phyloP scores from a whole-genome alignment of 371 early-diverging fungal genomes.

The Smittium culicis region DNA sequence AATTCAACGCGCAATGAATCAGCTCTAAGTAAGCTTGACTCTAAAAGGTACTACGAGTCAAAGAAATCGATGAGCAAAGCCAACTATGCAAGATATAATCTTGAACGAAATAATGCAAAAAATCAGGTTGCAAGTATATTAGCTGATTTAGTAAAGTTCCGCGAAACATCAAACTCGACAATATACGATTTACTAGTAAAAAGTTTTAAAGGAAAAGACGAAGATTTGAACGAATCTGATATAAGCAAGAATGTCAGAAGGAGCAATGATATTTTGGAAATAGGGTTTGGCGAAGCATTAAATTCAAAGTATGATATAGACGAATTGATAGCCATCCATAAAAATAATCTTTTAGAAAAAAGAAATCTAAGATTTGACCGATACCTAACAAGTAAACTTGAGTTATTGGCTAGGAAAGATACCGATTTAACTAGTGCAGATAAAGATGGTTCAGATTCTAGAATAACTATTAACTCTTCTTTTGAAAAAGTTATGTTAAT shows the following conservation, averaged over 20 bases:
- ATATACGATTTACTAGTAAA: neutral
- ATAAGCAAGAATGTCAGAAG: neutral
- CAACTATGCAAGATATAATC: neutral
- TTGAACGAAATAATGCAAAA: neutral
- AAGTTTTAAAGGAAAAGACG: neutral
- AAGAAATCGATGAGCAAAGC: neutral
- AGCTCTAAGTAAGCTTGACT: neutral
- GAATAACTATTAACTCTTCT: neutral
- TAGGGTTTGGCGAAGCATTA: neutral
- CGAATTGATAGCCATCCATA: neutral
- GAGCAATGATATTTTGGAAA: neutral
- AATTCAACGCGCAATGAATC: neutral
- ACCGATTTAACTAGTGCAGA: neutral
- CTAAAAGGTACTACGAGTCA: neutral
- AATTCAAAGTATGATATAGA: too few species aligned
- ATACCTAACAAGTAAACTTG: neutral
- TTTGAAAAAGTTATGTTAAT: neutral
- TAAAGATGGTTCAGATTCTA: neutral
- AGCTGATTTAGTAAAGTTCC: neutral
- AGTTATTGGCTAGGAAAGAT: too few species aligned
- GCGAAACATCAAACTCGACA: neutral
- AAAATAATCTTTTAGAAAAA: neutral
- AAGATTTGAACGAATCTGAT: neutral
- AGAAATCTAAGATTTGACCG: neutral
- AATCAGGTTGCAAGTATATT: neutral